phyloP scores from a whole-genome alignment of 495 filamentous ascomycete genomes.

The Penicillium soppii region DNA sequence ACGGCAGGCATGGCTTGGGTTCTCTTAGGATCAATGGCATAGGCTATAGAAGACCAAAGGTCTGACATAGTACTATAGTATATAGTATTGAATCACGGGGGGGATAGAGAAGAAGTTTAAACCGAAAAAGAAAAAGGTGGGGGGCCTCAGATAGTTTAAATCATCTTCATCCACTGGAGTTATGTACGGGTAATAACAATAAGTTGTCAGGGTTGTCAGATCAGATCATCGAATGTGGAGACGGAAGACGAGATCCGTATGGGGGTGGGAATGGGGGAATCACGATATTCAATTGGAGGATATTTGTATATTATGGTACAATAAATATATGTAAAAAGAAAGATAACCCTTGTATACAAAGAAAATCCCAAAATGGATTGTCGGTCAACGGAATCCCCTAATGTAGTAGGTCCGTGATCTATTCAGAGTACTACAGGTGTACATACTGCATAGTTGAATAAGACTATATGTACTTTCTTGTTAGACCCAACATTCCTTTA shows the following conservation, averaged over 20 bases:
- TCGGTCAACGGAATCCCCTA: constrained; percentile 20
- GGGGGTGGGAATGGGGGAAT: constrained; percentile 5
- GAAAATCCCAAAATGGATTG: constrained; percentile 3
- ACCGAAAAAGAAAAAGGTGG: not conserved
- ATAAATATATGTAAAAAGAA: constrained; percentile 22
- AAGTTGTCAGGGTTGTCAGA: no score
- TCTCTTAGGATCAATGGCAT: constrained; percentile 33
- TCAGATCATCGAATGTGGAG: constrained; percentile 14
- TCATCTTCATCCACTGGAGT: no score
- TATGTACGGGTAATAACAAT: not conserved
- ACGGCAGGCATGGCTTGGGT: constrained; percentile 40
- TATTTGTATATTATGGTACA: no score
- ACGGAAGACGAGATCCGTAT: constrained; percentile 19
- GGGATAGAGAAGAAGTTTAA: not conserved
- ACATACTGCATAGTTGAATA: no score
- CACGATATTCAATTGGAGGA: constrained; percentile 7
- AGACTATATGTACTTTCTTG: no score
- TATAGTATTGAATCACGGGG: not conserved
- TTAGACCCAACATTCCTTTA: no score
- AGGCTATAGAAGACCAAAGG: constrained; percentile 36
- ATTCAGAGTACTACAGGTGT: not conserved
- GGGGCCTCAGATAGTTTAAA: not conserved
- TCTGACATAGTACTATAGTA: constrained; percentile 34
- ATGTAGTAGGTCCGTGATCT: constrained; percentile 14
- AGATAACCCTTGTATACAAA: constrained; percentile 1